Evolutionary conservation across 768 basidiomycete genomes (phyloP).

Genomic region (Tylopilus plumbeoviolaceoides): DNA sequence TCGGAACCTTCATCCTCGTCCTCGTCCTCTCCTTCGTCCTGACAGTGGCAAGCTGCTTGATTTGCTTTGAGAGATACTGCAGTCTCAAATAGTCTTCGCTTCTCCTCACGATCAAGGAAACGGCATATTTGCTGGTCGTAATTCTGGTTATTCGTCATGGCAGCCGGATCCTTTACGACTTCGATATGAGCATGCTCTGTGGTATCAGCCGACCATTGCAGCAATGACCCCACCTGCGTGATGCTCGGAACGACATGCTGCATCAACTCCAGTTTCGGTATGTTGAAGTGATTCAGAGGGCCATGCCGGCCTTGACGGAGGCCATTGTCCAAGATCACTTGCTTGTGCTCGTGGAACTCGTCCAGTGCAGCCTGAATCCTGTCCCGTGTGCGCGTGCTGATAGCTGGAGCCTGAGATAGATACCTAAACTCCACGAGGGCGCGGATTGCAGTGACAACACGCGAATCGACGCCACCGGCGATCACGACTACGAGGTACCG

Average conservation of each 20-base stretch:
- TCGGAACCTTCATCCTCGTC: too few species aligned
- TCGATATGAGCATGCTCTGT: too few species aligned
- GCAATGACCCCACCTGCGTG: background rate
- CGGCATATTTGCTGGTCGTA: background rate
- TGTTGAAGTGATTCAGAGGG: conserved; percentile 35
- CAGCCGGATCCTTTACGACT: background rate
- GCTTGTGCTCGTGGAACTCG: conserved; percentile 35
- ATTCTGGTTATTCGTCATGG: background rate
- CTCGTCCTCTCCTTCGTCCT: too few species aligned
- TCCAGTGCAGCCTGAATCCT: conserved; percentile 20
- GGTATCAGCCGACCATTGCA: conserved; percentile 1
- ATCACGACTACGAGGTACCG: conserved; percentile 33
- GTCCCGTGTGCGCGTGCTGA: conserved; percentile 11
- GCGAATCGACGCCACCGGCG: conserved; percentile 26
- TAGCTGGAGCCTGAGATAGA: conserved; percentile 25
- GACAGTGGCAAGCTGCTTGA: background rate
- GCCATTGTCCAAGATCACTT: conserved; percentile 29
- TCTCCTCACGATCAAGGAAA: background rate
- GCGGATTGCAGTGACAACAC: conserved; percentile 32
- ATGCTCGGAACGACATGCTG: background rate
- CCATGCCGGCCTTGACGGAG: conserved; percentile 19
- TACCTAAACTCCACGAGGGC: conserved; percentile 38
- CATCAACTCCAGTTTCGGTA: conserved; percentile 31
- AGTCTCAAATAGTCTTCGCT: background rate
- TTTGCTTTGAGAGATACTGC: background rate